phyloP scores from a whole-genome alignment of 2,329 filamentous ascomycete genomes.

The Colletotrichum plurivorum region DNA sequence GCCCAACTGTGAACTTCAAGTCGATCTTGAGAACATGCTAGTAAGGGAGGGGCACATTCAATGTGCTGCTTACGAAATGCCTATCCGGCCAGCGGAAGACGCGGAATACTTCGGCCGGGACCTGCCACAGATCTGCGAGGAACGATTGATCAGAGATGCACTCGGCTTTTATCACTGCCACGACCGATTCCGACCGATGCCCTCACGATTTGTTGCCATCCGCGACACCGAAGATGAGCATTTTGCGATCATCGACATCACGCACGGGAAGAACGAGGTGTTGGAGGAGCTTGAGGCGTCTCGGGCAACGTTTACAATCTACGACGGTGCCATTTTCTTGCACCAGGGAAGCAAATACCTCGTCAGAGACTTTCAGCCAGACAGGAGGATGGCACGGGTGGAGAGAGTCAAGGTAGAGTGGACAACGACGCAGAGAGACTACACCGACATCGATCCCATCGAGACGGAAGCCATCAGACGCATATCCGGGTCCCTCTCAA shows the following conservation, averaged over 20 bases:
- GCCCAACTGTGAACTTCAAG: conserved; percentile 89
- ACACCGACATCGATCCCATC: conserved; percentile 92
- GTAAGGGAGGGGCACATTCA: conserved; percentile 95
- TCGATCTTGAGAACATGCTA: conserved; percentile 93
- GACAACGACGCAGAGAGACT: conserved; percentile 94
- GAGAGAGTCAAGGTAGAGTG: conserved; percentile 93
- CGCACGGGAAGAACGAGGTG: conserved; percentile 84
- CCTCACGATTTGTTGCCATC: conserved; percentile 87
- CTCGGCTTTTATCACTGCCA: conserved; percentile 92
- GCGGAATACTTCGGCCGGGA: conserved; percentile 83
- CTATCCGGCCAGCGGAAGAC: conserved; percentile 85
- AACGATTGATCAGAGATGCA: conserved; percentile 80
- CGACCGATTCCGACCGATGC: conserved; percentile 87
- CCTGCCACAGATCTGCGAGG: conserved; percentile 78
- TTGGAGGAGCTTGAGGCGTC: conserved; percentile 97
- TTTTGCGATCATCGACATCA: conserved; percentile 93
- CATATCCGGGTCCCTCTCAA: conserved; percentile 73
- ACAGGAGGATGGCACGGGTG: conserved; percentile 86
- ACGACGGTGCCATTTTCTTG: conserved; percentile 96
- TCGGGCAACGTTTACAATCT: conserved; percentile 94
- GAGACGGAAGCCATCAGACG: conserved; percentile 90
- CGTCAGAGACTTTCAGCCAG: conserved; percentile 88
- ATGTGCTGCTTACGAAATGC: conserved; percentile 96
- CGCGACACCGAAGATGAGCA: conserved; percentile 91
- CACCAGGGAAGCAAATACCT: conserved; percentile 96